Conservation (phyloP, 257 asterid species). For the Scutellaria minor region DNA sequence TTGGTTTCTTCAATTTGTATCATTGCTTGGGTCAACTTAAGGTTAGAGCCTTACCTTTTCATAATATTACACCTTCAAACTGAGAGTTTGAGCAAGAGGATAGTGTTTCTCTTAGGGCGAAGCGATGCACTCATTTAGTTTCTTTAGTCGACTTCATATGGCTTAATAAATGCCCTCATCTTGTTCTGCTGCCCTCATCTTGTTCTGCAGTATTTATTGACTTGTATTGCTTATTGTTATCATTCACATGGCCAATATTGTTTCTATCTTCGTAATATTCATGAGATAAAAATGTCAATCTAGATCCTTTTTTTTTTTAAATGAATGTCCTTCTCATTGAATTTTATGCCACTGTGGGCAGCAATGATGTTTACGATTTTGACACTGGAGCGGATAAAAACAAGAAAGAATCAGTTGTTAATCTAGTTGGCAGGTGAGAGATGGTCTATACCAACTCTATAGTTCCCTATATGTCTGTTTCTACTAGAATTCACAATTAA, state of each 20-base stretch:
- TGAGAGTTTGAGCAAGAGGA: not conserved
- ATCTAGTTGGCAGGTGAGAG: constrained; percentile 71
- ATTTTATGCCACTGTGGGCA: constrained; percentile 46
- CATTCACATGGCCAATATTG: not conserved
- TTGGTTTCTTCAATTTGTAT: constrained; percentile 72
- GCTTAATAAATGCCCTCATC: not conserved
- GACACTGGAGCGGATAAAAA: constrained; percentile 92
- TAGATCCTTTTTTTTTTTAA: constrained; percentile 2
- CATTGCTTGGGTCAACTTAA: constrained; percentile 89
- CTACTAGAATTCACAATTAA: constrained; percentile 8
- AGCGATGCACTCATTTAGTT: not conserved
- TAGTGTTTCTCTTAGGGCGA: not conserved
- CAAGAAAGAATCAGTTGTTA: constrained; percentile 96
- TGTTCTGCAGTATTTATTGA: not conserved
- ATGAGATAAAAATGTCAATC: not conserved
- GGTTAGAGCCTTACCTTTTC: constrained; percentile 50
- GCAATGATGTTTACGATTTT: constrained; percentile 97
- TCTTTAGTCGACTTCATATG: constrained; percentile 18
- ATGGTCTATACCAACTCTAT: constrained; percentile 8
- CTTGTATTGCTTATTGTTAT: not conserved
- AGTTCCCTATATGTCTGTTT: not conserved
- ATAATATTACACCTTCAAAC: not conserved
- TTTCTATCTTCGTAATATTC: not conserved
- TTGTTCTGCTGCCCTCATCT: not conserved
- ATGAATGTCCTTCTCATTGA: constrained; percentile 26